phyloP scores from a whole-genome alignment of 306 rosid genomes.

The Calophaca sinica region DNA sequence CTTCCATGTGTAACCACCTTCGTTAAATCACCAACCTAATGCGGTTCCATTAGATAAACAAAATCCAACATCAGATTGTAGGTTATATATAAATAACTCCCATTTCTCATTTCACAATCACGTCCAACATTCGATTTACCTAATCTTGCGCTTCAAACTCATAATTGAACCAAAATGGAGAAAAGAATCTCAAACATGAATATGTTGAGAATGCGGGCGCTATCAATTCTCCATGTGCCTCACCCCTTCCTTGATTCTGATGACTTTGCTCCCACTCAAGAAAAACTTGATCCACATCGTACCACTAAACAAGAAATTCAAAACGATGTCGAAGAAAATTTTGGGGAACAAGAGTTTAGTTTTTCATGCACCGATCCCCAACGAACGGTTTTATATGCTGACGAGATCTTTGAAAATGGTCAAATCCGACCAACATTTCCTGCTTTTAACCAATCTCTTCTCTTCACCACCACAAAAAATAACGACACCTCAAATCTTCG shows the following conservation, averaged over 20 bases:
- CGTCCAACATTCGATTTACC: background rate
- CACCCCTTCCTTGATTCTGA: background rate
- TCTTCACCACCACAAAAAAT: too few species aligned
- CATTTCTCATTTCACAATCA: background rate
- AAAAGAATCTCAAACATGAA: background rate
- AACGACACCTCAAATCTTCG: too few species aligned
- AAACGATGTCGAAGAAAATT: background rate
- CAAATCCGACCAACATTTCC: too few species aligned
- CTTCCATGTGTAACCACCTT: background rate
- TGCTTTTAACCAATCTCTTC: too few species aligned
- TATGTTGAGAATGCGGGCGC: background rate
- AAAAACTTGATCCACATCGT: background rate
- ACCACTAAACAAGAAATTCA: background rate
- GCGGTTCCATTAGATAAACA: background rate
- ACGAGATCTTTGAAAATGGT: too few species aligned
- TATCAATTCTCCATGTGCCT: background rate
- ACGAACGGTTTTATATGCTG: too few species aligned
- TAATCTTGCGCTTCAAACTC: background rate
- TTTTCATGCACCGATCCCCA: conserved; percentile 31
- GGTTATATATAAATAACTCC: background rate
- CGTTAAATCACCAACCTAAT: background rate
- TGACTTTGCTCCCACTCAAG: background rate
- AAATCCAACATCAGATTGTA: background rate
- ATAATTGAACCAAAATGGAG: background rate
- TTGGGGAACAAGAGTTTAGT: conserved; percentile 58